Evolutionary conservation across 805 yeast genomes (phyloP), one percentile per base, ranked within the genome.

Genomic region (Saccharomycopsis amapae): DNA sequence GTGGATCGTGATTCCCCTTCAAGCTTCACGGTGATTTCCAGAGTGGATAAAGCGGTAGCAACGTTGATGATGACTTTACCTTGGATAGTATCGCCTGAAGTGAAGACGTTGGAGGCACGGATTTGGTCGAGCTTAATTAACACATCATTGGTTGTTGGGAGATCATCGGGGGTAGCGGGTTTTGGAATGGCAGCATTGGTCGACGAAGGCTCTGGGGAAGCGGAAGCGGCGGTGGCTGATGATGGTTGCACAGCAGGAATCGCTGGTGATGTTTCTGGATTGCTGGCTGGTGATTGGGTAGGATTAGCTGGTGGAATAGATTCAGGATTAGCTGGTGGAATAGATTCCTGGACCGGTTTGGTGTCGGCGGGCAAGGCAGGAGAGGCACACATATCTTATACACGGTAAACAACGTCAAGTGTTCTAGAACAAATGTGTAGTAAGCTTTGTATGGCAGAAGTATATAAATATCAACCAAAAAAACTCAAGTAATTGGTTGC

Each of bases 1-100:
- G 12, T 9, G 13, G 42, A 33, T 17, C 40, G 19, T 4, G 45
- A 35, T n/a, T 34, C 47, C 5, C 51, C 51, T 44, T 48, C 51
- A 17, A 48, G 33, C 19, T 44, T 43, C 15, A 48, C 25, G n/a
- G 34, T 18, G 23, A 48, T 44, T 4, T 20, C 7, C 12, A 38
- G 19, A 9, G 33, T 19, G 20, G 42, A n/a, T n/a, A 48, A 37
- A n/a, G 38, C 45, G 6, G 31, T 24, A 15, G 43, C 38, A 9
- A 48, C 48, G 5, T 36, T 23, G 5, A 48, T 5, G 7, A 20
- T 34, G 4, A 48, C 17, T n/a, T 44, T 23, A 10, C 51, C 51
- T 4, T 20, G 19, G 18, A 48, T 39, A n/a, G 35, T 32, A 34
- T 43, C 47, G 12, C 50, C 46, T 15, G 52, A 36, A 17, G 45